Base-by-base conservation (phyloP, 2,329 filamentous ascomycete species). In the Metarhizium album region DNA sequence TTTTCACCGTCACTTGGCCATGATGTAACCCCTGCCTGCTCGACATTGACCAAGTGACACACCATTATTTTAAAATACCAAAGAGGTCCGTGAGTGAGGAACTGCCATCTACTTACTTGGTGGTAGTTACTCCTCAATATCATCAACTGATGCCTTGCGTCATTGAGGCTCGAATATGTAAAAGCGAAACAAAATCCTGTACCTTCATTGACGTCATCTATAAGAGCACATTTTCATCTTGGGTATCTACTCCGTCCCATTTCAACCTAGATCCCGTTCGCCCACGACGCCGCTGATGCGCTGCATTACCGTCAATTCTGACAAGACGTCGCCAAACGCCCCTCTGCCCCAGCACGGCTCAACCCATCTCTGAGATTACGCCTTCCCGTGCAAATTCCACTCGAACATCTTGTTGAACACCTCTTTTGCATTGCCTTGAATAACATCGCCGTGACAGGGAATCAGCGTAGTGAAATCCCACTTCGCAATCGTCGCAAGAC, bases 381-480 rank as follows among this genome's bases (percentile, higher is more conserved):
- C 61, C 52, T 60, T 58, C 1, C 60, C 64, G n/a, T 62, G 71
- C 62, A 95, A 64, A 71, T 94, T 87, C 90, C 90, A 96, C 60
- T 78, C 78, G 68, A 95, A 88, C 13, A 94, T 75, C 66, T 86
- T 87, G 60, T 77, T 72, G 57, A 91, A 95, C 16, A 87, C 73
- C 11, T 76, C 77, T 74, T 94, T 95, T 9, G 79, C 90, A 55
- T 73, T 67, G 2, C 71, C 74, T 65, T 93, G 84, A 57, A 97
- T 82, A 16, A 87, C 83, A 70, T 98, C 93, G 8, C 93, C 93
- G 68, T 98, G 93, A 65, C 91, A 97, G 1, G 91, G 90, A 53
- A 98, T 83, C 47, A 97, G 75, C 38, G 83, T 83, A 56, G 84
- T 80, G 64, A 96, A 95, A 52, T 91, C 84, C 91, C 91, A 98